Conservation (phyloP, 2,329 filamentous ascomycete species). For the Diaporthe sp. region DNA sequence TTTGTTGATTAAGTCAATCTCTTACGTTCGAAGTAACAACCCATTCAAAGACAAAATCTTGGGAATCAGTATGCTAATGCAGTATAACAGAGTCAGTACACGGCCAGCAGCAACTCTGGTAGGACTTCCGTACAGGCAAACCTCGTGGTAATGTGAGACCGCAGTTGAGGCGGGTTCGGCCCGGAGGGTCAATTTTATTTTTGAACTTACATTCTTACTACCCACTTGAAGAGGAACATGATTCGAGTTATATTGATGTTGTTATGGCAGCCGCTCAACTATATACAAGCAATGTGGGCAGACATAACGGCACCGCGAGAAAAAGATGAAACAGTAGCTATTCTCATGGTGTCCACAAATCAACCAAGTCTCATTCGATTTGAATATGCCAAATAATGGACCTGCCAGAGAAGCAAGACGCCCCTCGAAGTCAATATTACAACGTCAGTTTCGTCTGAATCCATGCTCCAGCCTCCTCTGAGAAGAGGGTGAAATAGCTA, state of each 20-base stretch:
- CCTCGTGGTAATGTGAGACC: not conserved
- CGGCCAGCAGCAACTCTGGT: not conserved
- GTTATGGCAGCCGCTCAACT: not conserved
- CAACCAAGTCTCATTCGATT: not conserved
- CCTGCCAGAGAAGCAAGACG: not conserved
- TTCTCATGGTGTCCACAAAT: not conserved
- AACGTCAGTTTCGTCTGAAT: conserved; percentile 26
- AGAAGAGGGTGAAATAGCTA: conserved; percentile 55
- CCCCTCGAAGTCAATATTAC: not conserved
- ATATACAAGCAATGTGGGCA: not conserved
- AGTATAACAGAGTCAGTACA: not conserved
- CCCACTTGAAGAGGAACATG: not conserved
- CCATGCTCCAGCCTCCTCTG: conserved; percentile 44
- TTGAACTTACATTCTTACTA: not conserved
- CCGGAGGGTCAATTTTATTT: not conserved
- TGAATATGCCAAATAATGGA: too few relatives aligned
- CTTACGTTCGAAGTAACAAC: not conserved
- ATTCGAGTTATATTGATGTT: not conserved
- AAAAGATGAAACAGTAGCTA: not conserved
- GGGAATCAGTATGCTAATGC: too few relatives aligned
- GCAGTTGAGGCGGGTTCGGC: not conserved
- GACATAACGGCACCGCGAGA: not conserved
- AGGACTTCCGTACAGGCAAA: too few relatives aligned
- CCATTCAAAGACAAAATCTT: not conserved
- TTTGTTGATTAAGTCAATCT: not conserved